phyloP scores from a whole-genome alignment of 495 filamentous ascomycete species.

The Aspergillus affinis region DNA sequence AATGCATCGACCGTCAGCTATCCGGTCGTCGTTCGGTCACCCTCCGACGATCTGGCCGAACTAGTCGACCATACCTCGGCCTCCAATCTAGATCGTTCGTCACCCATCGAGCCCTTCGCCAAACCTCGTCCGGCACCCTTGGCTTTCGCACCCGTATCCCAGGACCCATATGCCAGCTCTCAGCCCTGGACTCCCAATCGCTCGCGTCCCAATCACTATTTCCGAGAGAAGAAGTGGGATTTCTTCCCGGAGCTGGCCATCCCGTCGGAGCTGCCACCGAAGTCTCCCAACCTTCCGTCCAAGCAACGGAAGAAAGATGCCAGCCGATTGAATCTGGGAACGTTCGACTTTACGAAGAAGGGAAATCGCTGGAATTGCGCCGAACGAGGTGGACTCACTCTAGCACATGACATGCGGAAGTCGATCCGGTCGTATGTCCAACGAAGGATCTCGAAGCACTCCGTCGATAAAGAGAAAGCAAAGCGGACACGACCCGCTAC shows the following conservation, averaged over 20 bases:
- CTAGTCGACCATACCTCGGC: slow-evolving; percentile 21
- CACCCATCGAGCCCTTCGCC: slow-evolving; percentile 13
- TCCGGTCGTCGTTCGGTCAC: slow-evolving; percentile 41
- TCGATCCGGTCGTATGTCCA: slow-evolving; percentile 42
- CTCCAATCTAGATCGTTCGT: slow-evolving; percentile 15
- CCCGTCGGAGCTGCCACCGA: slow-evolving; percentile 25
- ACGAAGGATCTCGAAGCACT: slow-evolving; percentile 31
- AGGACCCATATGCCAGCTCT: slow-evolving; percentile 30
- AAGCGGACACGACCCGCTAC: slow-evolving; percentile 27
- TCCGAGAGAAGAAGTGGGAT: slow-evolving; percentile 51
- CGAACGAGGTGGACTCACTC: slow-evolving; percentile 13
- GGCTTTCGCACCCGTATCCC: slow-evolving; percentile 22
- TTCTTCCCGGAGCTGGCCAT: slow-evolving; percentile 48
- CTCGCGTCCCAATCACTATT: slow-evolving; percentile 42
- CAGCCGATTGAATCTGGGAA: slow-evolving; percentile 27
- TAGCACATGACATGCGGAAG: slow-evolving; percentile 34
- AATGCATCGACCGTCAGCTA: slow-evolving; percentile 34
- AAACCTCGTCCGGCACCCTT: slow-evolving; percentile 18
- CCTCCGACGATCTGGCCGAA: slow-evolving; percentile 34
- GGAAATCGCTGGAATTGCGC: slow-evolving; percentile 28
- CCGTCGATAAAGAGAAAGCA: slow-evolving; percentile 21
- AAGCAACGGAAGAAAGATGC: slow-evolving; percentile 29
- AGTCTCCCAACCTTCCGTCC: slow-evolving; percentile 15
- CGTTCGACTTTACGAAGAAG: slow-evolving; percentile 24
- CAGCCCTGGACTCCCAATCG: slow-evolving; percentile 26